Conservation (phyloP, 1,139 yeast genomes). For the Geotrichum klebahnii region DNA sequence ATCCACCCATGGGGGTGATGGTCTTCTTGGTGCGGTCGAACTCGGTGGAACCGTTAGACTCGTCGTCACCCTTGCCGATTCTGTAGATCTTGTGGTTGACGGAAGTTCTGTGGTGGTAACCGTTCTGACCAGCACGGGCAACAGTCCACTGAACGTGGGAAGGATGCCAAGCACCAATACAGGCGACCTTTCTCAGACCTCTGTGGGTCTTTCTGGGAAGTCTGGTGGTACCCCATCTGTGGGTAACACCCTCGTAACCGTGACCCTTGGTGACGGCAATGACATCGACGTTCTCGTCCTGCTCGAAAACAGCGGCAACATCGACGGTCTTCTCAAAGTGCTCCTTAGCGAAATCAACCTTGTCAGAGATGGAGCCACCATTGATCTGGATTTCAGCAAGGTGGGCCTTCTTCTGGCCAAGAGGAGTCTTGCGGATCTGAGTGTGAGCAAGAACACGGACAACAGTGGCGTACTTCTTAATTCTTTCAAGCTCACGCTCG, state of each 20-base stretch:
- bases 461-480: slow-evolving; percentile 95
- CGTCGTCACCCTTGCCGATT: slow-evolving; percentile 95
- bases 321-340: slow-evolving; percentile 98
- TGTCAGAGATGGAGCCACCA: slow-evolving; percentile 98
- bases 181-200: slow-evolving; percentile 99
- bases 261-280: slow-evolving; percentile 99
- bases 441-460: slow-evolving; percentile 99
- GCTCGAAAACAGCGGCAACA: slow-evolving; percentile 94
- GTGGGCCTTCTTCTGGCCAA: slow-evolving; percentile 99
- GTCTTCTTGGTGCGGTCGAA: slow-evolving; percentile 99
- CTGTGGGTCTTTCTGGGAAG: slow-evolving; percentile 99
- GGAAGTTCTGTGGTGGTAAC: slow-evolving; percentile 99
- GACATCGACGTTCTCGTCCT: slow-evolving; percentile 97
- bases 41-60: slow-evolving; percentile 90
- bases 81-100: slow-evolving; percentile 99
- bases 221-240: slow-evolving; percentile 99
- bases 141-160: slow-evolving; percentile 99
- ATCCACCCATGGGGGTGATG: slow-evolving; percentile 99
- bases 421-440: slow-evolving; percentile 98
- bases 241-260: slow-evolving; percentile 99
- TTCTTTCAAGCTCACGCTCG: slow-evolving; percentile 97
- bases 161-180: slow-evolving; percentile 99
- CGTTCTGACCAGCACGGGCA: slow-evolving; percentile 99
- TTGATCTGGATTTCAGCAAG: slow-evolving; percentile 98
- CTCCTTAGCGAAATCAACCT: slow-evolving; percentile 98